A percentile compares a stretch with the other conserved stretches of the same genome.
These are phyloP conservation scores for Cladosporium sp. DNA, from an alignment of 2,329 filamentous ascomycete genomes.

Conservation along the genomic window DNA sequence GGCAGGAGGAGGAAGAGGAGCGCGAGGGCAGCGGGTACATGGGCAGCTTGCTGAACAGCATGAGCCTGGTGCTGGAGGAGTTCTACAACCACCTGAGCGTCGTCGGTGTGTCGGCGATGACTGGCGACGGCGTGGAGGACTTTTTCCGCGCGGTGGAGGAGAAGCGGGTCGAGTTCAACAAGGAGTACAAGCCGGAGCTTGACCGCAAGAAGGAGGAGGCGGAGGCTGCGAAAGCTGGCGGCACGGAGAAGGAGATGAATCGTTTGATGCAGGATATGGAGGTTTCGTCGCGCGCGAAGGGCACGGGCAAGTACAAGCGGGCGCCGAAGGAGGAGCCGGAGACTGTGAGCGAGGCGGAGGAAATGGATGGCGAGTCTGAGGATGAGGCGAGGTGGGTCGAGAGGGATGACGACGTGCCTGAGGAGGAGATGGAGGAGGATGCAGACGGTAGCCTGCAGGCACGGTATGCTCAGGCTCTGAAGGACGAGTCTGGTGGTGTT, in stretches of 20 bases:
- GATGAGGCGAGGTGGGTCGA: conserved; percentile 26
- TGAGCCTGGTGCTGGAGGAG: conserved; percentile 95
- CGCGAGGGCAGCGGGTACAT: conserved; percentile 84
- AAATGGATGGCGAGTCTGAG: conserved; percentile 50
- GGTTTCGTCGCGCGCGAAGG: conserved; percentile 42
- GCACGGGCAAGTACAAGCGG: conserved; percentile 26
- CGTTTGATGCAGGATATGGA: conserved; percentile 94
- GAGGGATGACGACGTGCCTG: conserved; percentile 47
- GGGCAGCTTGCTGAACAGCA: conserved; percentile 90
- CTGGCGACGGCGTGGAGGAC: conserved; percentile 82
- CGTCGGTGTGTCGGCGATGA: conserved; percentile 88
- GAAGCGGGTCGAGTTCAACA: conserved; percentile 81
- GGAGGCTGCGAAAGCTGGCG: conserved; percentile 64
- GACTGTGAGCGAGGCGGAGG: conserved; percentile 47
- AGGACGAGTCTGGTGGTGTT: conserved; percentile 35
- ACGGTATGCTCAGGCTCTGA: conserved; percentile 70
- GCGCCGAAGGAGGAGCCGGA: conserved; percentile 40
- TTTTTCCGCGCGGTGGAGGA: conserved; percentile 86
- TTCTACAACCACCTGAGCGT: conserved; percentile 93
- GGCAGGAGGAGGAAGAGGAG: conserved; percentile 70
- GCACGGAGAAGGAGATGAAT: conserved; percentile 74
- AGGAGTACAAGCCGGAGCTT: conserved; percentile 87
- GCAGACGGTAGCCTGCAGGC: conserved; percentile 58
- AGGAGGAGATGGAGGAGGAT: conserved; percentile 52
- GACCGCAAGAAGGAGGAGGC: conserved; percentile 70